phyloP scores from a whole-genome alignment of 2,329 filamentous ascomycete genomes.

The Colletotrichum echinochloae region DNA sequence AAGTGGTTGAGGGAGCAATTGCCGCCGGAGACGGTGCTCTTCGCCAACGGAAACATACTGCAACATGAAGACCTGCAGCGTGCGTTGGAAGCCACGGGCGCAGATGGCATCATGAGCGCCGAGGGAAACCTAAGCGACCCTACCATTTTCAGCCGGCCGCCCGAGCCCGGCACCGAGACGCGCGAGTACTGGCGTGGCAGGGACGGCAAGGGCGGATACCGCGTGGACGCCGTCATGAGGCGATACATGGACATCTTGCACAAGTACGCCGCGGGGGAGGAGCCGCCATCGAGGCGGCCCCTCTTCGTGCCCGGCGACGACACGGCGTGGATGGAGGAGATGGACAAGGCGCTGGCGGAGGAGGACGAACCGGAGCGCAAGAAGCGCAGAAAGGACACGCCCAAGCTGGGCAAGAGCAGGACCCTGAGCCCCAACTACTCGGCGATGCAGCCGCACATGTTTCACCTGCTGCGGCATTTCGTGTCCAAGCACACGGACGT shows the following conservation, averaged over 20 bases:
- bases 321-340: constrained; percentile 57
- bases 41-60: constrained; percentile 95
- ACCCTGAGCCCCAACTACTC: constrained; percentile 78
- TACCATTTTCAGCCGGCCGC: constrained; percentile 80
- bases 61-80: constrained; percentile 80
- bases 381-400: constrained; percentile 59
- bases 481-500: constrained; percentile 85
- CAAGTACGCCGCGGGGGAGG: constrained; percentile 75
- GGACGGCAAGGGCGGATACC: constrained; percentile 84
- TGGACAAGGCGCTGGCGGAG: constrained; percentile 45
- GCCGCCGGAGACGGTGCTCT: constrained; percentile 89
- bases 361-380: constrained; percentile 64
- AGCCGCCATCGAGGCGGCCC: constrained; percentile 75
- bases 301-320: constrained; percentile 77
- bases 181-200: constrained; percentile 88
- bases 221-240: constrained; percentile 87
- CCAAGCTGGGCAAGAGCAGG: constrained; percentile 50
- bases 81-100: constrained; percentile 86
- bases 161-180: constrained; percentile 65
- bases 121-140: constrained; percentile 96
- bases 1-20: constrained; percentile 85
- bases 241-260: constrained; percentile 94
- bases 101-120: constrained; percentile 94
- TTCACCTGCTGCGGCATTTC: constrained; percentile 88
- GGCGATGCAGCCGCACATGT: constrained; percentile 91